Percentiles rank a stretch among this genome's conserved stretches.
phyloP scores from a whole-genome alignment of 495 filamentous ascomycete species.

The Neurospora tetraspora region DNA sequence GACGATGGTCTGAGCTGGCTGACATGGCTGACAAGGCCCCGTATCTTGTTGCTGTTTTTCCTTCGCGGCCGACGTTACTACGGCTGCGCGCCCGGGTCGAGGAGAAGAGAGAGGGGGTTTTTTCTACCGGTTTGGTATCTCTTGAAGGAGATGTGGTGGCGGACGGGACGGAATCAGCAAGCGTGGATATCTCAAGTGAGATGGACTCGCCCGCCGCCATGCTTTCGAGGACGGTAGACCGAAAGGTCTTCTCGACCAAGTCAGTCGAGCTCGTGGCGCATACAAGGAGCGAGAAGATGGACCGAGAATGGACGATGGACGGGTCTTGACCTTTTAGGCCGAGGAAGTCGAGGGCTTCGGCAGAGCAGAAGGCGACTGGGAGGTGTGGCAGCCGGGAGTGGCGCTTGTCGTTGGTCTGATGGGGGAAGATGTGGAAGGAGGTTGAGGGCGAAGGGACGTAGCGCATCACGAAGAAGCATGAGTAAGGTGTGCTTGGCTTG shows the following conservation, averaged over 20 bases:
- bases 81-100: not conserved
- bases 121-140: not conserved
- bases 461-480: constrained; percentile 30
- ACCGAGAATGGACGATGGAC: constrained; percentile 29
- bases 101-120: constrained; percentile 10
- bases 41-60: constrained; percentile 1
- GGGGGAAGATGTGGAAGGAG: not conserved
- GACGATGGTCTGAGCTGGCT: not conserved
- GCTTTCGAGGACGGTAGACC: constrained; percentile 25
- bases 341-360: constrained; percentile 29
- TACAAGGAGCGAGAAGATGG: constrained; percentile 41
- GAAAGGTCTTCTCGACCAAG: constrained; percentile 21
- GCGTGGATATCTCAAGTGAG: not conserved
- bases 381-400: not conserved
- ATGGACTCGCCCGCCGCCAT: constrained; percentile 32
- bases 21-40: not conserved
- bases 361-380: constrained; percentile 20
- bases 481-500: constrained; percentile 29
- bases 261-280: constrained; percentile 27
- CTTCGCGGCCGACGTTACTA: constrained; percentile 1
- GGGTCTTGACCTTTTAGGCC: constrained; percentile 25
- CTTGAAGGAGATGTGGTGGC: not conserved
- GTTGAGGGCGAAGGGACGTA: constrained; percentile 3
- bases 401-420: not conserved
- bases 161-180: not conserved